Evolutionary conservation across 2,329 filamentous ascomycete species (phyloP), one percentile per base, ranked within the genome.

Genomic region (Sporothrix sp.): DNA sequence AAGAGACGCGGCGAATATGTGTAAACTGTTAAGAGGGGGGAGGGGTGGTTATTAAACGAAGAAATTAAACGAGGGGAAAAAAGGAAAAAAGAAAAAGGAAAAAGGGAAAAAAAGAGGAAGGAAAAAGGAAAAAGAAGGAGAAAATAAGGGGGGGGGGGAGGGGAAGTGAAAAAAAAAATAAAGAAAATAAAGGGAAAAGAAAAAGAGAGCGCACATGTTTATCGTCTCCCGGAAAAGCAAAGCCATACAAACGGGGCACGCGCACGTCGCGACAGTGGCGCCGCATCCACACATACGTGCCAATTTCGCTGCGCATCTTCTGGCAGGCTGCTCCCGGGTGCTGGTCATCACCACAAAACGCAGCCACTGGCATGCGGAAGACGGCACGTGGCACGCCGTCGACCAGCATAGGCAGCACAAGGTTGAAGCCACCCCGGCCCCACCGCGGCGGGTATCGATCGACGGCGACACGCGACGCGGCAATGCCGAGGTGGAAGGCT

Each of bases 251-350:
- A 6, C 58, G 56, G 46, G 65, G 65, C 14, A 67, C 66, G 14
- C 65, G 65, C 25, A 71, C 54, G 32, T 59, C 52, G 7, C 65
- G 63, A 52, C 64, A 70, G 35, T 66, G 51, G 13, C 65, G 58
- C 43, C 64, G 58, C 13, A 71, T 59, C 66, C 66, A 70, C 11
- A 63, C 59, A 52, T 66, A 70, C 7, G 65, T 65, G 3, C 62
- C 67, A n/a, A 62, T 65, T 58, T 71, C 67, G 54, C 60, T 58
- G 43, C 62, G 52, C 9, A 68, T 8, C 58, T 70, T 70, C 56
- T 71, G 67, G 35, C 70, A 63, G 8, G 60, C 61, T 46, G 66
- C 68, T 7, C 65, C 67, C 6, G 66, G 64, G 51, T 60, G 55
- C n/a, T 35, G 50, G 7, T 48, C 49, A 50, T 70, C 66, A 18